Percentiles rank a stretch among this genome's conserved stretches.
Conservation (phyloP, 768 basidiomycete genomes). For the Agaricus bisporus region DNA sequence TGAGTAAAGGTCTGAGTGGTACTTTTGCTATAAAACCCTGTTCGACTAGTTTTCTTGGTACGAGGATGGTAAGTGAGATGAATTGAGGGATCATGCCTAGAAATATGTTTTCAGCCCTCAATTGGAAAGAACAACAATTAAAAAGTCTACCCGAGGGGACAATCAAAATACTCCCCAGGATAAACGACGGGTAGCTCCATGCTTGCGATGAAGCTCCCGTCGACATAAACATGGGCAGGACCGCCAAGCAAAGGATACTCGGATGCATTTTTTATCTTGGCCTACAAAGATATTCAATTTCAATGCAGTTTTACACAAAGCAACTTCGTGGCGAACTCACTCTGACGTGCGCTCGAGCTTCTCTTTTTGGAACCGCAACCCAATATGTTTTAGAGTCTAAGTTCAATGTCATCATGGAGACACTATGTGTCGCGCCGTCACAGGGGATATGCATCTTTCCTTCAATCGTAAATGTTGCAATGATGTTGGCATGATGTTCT, state of each 20-base stretch:
- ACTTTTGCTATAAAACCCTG: constrained; percentile 30
- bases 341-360: constrained; percentile 32
- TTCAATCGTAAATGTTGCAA: constrained; percentile 35
- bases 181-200: constrained; percentile 35
- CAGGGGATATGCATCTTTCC: constrained; percentile 36
- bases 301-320: background rate
- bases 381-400: constrained; percentile 36
- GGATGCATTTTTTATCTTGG: constrained; percentile 46
- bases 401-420: constrained; percentile 31
- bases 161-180: constrained; percentile 38
- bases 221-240: constrained; percentile 43
- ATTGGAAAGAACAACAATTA: constrained; percentile 7
- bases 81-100: constrained; percentile 34
- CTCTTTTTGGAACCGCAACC: constrained; percentile 34
- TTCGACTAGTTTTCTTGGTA: constrained; percentile 24
- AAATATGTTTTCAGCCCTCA: background rate
- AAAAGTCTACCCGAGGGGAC: constrained; percentile 32
- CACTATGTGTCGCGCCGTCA: constrained; percentile 33
- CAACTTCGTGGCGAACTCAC: constrained; percentile 15
- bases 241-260: constrained; percentile 47
- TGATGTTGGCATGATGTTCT: constrained; percentile 25
- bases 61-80: constrained; percentile 34
- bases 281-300: constrained; percentile 27
- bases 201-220: constrained; percentile 50
- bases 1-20: constrained; percentile 27